Base-by-base conservation (phyloP, 1,284 basidiomycete species). In the Cerrena zonata region DNA sequence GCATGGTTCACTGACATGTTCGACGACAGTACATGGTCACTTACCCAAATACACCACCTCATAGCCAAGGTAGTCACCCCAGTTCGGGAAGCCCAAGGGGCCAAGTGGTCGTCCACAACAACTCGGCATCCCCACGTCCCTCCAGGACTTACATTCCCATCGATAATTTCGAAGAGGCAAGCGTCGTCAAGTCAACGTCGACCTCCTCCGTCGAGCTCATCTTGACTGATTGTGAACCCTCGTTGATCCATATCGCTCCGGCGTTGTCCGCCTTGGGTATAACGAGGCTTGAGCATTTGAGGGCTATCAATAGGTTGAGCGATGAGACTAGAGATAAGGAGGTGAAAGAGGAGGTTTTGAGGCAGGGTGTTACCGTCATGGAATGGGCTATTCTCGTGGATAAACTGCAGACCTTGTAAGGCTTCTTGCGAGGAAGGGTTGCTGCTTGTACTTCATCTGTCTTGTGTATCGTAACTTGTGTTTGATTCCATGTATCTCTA, bases 341-440 rank as follows among this genome's bases (percentile, higher is more conserved):
- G 62, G 71, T 87, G 38, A 82, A 75, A 64, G 79, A 82, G 56
- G 79, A 80, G 57, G 85, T 82, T 48, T 60, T 87, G 65, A 77
- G 69, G 61, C 67, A 74, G 54, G 85, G 84, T 0, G 71, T 87
- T 46, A 84, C 83, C 1, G 72, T 85, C 2, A 69, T 87, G 63
- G 85, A 87, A 58, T 87, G 84, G 85, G 84, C 85, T n/a, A 84
- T 87, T 57, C 69, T 87, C 55, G 63, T 86, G 52, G 85, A 87
- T 63, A 78, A 68, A 53, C 54, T 70, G 53, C 63, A 65, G 53
- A 61, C 56, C 39, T 42, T 69, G 50, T 69, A 54, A 15, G 30
- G 15, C 30, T 15, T 34, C 15, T n/a, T n/a, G n/a, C n/a, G n/a
- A n/a, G n/a, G n/a, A n/a, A n/a, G n/a, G n/a, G n/a, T n/a, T n/a